A percentile compares a stretch with the other conserved stretches of the same genome.
phyloP scores from a whole-genome alignment of 2,329 filamentous ascomycete genomes.

The Emydomyces testavorans region DNA sequence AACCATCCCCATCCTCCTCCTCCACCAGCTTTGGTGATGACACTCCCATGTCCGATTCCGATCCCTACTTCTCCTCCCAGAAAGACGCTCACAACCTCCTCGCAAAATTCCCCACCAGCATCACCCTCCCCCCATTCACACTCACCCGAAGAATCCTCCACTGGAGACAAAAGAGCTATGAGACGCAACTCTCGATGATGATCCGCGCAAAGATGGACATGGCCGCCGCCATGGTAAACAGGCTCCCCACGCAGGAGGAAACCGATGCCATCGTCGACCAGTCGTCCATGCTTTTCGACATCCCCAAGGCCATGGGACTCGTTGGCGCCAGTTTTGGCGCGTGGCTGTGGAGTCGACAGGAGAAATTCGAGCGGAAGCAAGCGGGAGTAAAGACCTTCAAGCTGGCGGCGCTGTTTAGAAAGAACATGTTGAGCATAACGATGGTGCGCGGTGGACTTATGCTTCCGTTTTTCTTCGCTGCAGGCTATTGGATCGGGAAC shows the following conservation, averaged over 20 bases:
- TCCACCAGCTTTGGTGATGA: slow-evolving; percentile 8
- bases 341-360: neutral
- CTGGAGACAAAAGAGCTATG: slow-evolving; percentile 19
- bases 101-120: slow-evolving; percentile 18
- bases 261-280: slow-evolving; percentile 2
- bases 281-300: neutral
- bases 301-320: neutral
- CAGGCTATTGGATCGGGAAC: slow-evolving; percentile 1
- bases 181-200: slow-evolving; percentile 9
- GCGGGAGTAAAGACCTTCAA: neutral
- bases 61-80: slow-evolving; percentile 11
- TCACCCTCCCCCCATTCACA: slow-evolving; percentile 20
- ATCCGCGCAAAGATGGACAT: slow-evolving; percentile 19
- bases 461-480: neutral
- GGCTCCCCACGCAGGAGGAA: slow-evolving; percentile 23
- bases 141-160: slow-evolving; percentile 25
- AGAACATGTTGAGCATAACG: neutral
- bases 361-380: neutral
- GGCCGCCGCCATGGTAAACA: slow-evolving; percentile 19
- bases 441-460: neutral
- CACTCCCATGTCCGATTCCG: slow-evolving; percentile 9
- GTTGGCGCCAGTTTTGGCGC: neutral
- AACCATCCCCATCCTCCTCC: neutral
- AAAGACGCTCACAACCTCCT: slow-evolving; percentile 12
- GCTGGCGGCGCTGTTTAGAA: neutral